phyloP scores from a whole-genome alignment of 345 rosid species.

The Mallotus nudiflorus region DNA sequence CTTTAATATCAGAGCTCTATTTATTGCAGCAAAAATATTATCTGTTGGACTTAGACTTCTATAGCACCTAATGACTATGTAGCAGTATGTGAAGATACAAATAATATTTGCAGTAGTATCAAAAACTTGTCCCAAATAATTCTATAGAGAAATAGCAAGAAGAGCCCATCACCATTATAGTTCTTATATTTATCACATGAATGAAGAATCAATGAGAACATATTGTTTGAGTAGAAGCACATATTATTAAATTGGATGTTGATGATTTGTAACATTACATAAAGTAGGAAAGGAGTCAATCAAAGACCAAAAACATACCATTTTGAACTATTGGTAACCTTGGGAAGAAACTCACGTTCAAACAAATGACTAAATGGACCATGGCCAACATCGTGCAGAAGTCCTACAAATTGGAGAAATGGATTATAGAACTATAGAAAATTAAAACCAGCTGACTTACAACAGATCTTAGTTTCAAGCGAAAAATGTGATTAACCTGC shows the following conservation, averaged over 20 bases:
- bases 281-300: slow-evolving; percentile 11
- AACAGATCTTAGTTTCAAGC: slow-evolving; percentile 8
- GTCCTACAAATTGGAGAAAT: slow-evolving; percentile 52
- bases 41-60: background rate
- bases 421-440: background rate
- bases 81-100: background rate
- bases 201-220: background rate
- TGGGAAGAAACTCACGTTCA: slow-evolving; percentile 88
- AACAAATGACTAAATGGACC: slow-evolving; percentile 97
- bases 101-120: background rate
- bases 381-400: slow-evolving; percentile 92
- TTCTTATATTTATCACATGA: background rate
- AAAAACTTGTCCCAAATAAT: background rate
- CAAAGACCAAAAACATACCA: slow-evolving; percentile 50
- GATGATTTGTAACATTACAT: background rate
- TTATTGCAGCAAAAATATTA: background rate
- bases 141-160: background rate
- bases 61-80: background rate
- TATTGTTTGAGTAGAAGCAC: background rate
- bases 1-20: background rate
- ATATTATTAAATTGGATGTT: background rate
- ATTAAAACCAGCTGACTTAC: background rate
- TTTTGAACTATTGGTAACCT: slow-evolving; percentile 41
- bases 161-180: background rate
- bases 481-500: slow-evolving; percentile 54